A percentile compares a stretch with the other conserved stretches of the same genome.
Evolutionary conservation across 345 rosid genomes (phyloP).

Genomic region (Moricandia moricandioides): DNA sequence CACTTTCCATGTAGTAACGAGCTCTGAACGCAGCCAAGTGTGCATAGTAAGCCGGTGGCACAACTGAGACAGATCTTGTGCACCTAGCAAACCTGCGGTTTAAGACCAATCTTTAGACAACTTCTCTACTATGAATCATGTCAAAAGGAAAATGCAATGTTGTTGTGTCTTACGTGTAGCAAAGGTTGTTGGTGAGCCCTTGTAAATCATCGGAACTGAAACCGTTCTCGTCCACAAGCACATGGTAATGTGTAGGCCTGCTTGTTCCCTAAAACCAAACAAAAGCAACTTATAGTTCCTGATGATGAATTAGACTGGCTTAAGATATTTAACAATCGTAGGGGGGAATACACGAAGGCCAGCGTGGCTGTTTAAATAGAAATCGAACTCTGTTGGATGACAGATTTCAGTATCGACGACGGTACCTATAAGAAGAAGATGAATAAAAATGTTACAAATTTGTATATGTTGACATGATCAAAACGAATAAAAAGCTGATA

Average conservation of each 20-base stretch:
- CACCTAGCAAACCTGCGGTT: slow-evolving; percentile 49
- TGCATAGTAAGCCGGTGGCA: slow-evolving; percentile 69
- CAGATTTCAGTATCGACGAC: slow-evolving; percentile 73
- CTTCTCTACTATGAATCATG: too few relatives aligned
- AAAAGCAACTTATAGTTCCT: too few relatives aligned
- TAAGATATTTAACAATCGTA: too few relatives aligned
- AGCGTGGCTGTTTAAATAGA: slow-evolving; percentile 78
- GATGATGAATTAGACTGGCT: too few relatives aligned
- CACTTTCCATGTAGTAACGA: slow-evolving; percentile 49
- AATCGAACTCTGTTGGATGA: slow-evolving; percentile 67
- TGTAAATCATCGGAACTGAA: slow-evolving; percentile 41
- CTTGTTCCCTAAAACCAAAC: slow-evolving; percentile 59
- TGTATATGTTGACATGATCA: background rate
- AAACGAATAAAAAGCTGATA: background rate
- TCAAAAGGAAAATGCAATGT: too few relatives aligned
- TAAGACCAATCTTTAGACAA: too few relatives aligned
- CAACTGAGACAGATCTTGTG: slow-evolving; percentile 67
- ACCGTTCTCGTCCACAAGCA: slow-evolving; percentile 62
- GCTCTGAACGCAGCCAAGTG: slow-evolving; percentile 65
- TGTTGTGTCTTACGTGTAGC: slow-evolving; percentile 59
- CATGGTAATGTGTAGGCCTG: slow-evolving; percentile 71
- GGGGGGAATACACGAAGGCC: slow-evolving; percentile 19
- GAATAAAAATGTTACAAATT: background rate
- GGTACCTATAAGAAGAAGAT: slow-evolving; percentile 48
- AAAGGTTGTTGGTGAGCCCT: slow-evolving; percentile 54